These are phyloP conservation scores for Protostelium mycophagum DNA, from an alignment of 78 protist species.

Conservation along the genomic window DNA sequence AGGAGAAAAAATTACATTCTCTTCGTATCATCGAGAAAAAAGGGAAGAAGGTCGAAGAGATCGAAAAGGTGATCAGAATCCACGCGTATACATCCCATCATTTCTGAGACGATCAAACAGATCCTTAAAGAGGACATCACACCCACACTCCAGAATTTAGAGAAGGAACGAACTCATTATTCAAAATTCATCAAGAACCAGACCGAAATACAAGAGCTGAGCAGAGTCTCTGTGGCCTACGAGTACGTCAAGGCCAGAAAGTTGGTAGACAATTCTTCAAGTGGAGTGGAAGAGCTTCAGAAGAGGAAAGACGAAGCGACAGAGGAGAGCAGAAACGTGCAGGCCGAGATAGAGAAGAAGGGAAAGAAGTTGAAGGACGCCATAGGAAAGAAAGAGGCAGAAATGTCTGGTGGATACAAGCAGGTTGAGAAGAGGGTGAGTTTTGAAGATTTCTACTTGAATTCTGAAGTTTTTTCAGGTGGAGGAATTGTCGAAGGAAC, in stretches of 20 bases:
- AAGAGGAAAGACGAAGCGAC: conserved; percentile 12
- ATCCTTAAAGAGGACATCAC: conserved; percentile 86
- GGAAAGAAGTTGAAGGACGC: conserved; percentile 1
- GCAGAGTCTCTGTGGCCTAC: conserved; percentile 65
- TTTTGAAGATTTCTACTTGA: neutral
- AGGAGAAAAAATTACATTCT: conserved; percentile 82
- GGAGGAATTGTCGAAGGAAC: conserved; percentile 36
- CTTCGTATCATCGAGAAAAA: conserved; percentile 86
- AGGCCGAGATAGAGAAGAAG: conserved; percentile 16
- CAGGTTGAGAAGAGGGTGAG: neutral
- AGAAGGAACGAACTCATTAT: conserved; percentile 72
- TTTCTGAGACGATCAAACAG: neutral
- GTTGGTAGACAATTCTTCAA: conserved; percentile 2
- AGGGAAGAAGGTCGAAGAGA: conserved; percentile 85
- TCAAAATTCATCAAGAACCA: conserved; percentile 53
- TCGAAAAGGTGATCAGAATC: conserved; percentile 40
- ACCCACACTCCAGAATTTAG: conserved; percentile 90
- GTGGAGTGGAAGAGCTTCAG: conserved; percentile 14
- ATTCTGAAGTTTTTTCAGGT: conserved; percentile 16
- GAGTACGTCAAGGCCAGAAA: conserved; percentile 38
- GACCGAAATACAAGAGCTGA: conserved; percentile 64
- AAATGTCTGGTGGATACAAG: neutral
- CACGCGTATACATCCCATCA: neutral
- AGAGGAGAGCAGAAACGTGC: neutral
- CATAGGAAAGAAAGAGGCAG: neutral